Base-by-base conservation (phyloP, 169 alveolate species). In the Plasmodium blacklocki region DNA sequence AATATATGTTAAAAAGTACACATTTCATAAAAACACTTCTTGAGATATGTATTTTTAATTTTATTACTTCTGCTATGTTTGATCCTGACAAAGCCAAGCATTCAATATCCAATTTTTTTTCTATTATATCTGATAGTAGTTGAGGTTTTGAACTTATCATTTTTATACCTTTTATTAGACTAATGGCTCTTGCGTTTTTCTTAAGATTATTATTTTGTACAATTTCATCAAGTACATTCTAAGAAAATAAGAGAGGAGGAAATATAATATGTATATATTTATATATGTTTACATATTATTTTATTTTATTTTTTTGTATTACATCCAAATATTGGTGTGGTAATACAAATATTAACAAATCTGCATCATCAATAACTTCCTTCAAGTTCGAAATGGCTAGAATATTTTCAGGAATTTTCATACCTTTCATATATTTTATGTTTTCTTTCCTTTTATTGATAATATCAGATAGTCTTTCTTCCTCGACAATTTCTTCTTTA, bases 321-420 rank as follows among this genome's bases (percentile, higher is more conserved):
- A 91, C 94, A 68, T 92, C 72, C 71, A 97, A 92, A 54, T 95
- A 97, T 88, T 97, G 98, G 78, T 97, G 98, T 58, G 98, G 98
- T 78, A 97, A 86, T 39, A 97, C 98, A 52, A 97, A 94, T 64
- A 96, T 83, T 80, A 97, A 93, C 68, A 96, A 85, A 64, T 97
- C 97, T 15, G 98, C 94, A 52, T 93, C 98, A 59, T 93, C 93
- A 59, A 95, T 94, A 14, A 95, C 97, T 21, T 95, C 98, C 58
- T 88, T 89, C 47, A 97, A 66, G 88, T 96, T 97, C 1, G 98
- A 96, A 15, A 94, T 94, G 15, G 98, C 98, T 3, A 93, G 85
- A 2, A 97, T 71, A 91, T 97, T 97, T 43, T 88, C 88, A n/a
- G 98, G 98, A 39, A 97, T 89, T 67, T 93, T 93, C 88, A 94